phyloP scores from a whole-genome alignment of 2,329 filamentous ascomycete species.

The Aspergillus felis region DNA sequence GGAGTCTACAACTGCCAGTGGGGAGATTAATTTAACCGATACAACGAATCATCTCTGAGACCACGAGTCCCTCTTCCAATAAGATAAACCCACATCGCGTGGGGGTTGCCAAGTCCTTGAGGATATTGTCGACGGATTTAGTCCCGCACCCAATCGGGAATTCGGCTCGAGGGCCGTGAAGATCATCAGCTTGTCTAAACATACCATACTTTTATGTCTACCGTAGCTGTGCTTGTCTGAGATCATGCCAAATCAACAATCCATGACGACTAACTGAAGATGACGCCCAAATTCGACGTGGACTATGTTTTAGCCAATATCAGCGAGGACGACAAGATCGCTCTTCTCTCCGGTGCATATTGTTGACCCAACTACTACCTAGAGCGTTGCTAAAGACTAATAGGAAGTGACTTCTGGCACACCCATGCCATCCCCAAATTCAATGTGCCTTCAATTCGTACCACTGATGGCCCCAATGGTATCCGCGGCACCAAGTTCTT shows the following conservation, averaged over 20 bases:
- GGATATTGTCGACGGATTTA: not conserved
- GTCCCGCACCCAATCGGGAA: not conserved
- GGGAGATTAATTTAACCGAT: not conserved
- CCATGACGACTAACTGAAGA: constrained; percentile 1
- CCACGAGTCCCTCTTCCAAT: not conserved
- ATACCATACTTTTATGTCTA: not conserved
- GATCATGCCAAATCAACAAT: not conserved
- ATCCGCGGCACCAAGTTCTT: constrained; percentile 66
- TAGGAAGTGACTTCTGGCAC: constrained; percentile 67
- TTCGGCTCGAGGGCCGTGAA: not conserved
- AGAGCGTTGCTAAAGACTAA: constrained; percentile 1
- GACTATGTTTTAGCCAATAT: constrained; percentile 17
- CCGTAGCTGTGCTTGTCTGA: not conserved
- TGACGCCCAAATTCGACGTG: constrained; percentile 14
- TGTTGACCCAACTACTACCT: not conserved
- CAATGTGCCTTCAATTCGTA: constrained; percentile 61
- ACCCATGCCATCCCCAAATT: constrained; percentile 58
- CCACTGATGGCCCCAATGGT: constrained; percentile 67
- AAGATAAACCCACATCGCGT: not conserved
- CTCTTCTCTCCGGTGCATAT: constrained; percentile 16
- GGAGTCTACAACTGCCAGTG: not conserved
- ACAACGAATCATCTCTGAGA: not conserved
- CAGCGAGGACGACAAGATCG: constrained; percentile 18
- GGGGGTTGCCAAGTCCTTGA: not conserved
- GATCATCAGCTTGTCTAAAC: not conserved